Percentiles rank a stretch among this genome's conserved stretches.
Evolutionary conservation across 1,139 yeast species (phyloP).

Genomic region (Scheffersomyces cryptocercus): DNA sequence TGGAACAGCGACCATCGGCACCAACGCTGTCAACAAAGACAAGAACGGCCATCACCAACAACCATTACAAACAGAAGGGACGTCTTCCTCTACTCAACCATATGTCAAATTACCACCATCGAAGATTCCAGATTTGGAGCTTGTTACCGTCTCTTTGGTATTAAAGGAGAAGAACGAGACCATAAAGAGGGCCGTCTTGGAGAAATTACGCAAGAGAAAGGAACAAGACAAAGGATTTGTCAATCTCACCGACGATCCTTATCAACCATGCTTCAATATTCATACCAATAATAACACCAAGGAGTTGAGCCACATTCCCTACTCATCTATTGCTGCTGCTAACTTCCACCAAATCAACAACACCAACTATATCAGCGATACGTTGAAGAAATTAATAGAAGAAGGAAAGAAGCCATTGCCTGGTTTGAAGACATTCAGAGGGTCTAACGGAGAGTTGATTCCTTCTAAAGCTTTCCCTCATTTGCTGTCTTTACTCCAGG

Average conservation of each 20-base stretch:
- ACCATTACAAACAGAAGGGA: conserved; percentile 18
- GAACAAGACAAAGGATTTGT: conserved; percentile 73
- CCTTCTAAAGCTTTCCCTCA: conserved; percentile 48
- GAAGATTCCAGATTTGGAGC: conserved; percentile 89
- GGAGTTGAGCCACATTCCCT: conserved; percentile 69
- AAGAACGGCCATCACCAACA: conserved; percentile 17
- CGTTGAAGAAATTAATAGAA: conserved; percentile 40
- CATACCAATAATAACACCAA: conserved; percentile 51
- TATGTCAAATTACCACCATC: conserved; percentile 87
- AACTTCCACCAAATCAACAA: conserved; percentile 71
- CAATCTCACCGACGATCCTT: conserved; percentile 88
- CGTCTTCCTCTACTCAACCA: conserved; percentile 59
- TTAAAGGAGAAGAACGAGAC: conserved; percentile 76
- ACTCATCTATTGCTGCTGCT: conserved; percentile 74
- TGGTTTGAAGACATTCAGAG: conserved; percentile 47
- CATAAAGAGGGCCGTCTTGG: conserved; percentile 78
- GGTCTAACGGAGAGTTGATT: conserved; percentile 45
- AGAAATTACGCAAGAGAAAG: conserved; percentile 73
- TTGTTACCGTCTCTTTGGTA: conserved; percentile 78
- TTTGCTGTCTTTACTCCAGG: conserved; percentile 36
- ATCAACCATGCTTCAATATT: conserved; percentile 80
- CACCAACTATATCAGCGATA: conserved; percentile 51
- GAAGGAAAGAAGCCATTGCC: conserved; percentile 45
- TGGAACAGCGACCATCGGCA: conserved; percentile 9
- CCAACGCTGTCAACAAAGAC: conserved; percentile 19